Evolutionary conservation across 228 moss, liverwort and hornwort genomes (phyloP).

Genomic region (Sphagnum magellanicum): DNA sequence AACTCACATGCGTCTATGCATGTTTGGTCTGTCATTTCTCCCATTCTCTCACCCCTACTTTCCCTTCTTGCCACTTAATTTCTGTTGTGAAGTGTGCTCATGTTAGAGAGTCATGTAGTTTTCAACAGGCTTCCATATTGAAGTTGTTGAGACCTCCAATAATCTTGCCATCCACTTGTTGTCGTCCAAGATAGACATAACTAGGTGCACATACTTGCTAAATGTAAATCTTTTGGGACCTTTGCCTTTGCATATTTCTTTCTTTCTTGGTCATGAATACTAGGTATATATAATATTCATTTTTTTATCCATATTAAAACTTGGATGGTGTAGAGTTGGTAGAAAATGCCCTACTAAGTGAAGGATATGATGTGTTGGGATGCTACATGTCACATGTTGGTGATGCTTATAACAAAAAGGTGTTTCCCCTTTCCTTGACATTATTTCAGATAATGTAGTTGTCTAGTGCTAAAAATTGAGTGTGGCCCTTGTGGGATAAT

Average conservation of each 20-base stretch:
- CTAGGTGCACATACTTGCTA: not conserved
- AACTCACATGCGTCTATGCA: slow-evolving; percentile 92
- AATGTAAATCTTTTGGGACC: no score
- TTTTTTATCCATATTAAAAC: no score
- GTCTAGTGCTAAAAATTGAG: no score
- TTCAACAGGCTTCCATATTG: not conserved
- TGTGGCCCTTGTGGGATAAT: no score
- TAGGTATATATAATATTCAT: no score
- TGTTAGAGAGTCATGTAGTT: not conserved
- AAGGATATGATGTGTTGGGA: slow-evolving; percentile 87
- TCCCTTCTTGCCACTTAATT: not conserved
- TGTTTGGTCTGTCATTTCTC: slow-evolving; percentile 67
- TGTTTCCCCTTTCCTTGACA: slow-evolving; percentile 13
- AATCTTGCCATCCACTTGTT: not conserved
- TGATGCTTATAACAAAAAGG: slow-evolving; percentile 88
- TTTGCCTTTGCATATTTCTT: no score
- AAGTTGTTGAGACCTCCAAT: no score
- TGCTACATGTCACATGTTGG: slow-evolving; percentile 93
- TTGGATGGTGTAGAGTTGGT: slow-evolving; percentile 53
- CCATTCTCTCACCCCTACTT: not conserved
- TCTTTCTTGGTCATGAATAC: no score
- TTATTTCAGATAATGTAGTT: no score
- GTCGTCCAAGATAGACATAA: not conserved
- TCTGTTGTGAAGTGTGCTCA: not conserved
- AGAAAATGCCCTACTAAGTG: slow-evolving; percentile 68